Conservation (phyloP, 768 basidiomycete genomes). For the Hygrophoropsis aurantiaca region DNA sequence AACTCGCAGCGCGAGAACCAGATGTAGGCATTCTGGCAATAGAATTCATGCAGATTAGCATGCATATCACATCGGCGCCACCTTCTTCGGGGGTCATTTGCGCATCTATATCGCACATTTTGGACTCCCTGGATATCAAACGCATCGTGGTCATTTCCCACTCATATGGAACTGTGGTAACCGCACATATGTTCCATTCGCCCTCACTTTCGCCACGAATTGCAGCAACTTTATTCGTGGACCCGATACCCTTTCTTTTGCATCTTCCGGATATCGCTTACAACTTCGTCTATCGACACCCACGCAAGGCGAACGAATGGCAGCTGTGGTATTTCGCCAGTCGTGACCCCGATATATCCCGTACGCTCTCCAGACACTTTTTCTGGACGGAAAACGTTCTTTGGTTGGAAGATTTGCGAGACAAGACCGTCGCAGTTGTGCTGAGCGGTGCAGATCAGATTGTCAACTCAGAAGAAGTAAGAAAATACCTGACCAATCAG, state of each 20-base stretch:
- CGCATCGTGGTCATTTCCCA: slow-evolving; percentile 51
- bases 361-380: slow-evolving; percentile 57
- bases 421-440: slow-evolving; percentile 31
- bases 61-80: slow-evolving; percentile 57
- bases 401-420: slow-evolving; percentile 56
- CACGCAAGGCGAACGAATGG: slow-evolving; percentile 59
- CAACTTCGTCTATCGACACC: slow-evolving; percentile 63
- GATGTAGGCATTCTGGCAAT: slow-evolving; percentile 59
- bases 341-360: slow-evolving; percentile 61
- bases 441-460: slow-evolving; percentile 43
- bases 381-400: slow-evolving; percentile 66
- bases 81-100: slow-evolving; percentile 42
- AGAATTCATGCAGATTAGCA: slow-evolving; percentile 60
- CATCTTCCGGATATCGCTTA: slow-evolving; percentile 62
- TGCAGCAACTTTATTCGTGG: slow-evolving; percentile 49
- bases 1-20: slow-evolving; percentile 41
- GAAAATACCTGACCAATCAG: slow-evolving; percentile 39
- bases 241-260: slow-evolving; percentile 65
- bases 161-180: slow-evolving; percentile 62
- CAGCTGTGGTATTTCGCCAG: slow-evolving; percentile 69
- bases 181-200: slow-evolving; percentile 52
- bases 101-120: slow-evolving; percentile 41
- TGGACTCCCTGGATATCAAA: slow-evolving; percentile 39
- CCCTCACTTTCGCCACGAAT: slow-evolving; percentile 33
- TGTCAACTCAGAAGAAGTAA: slow-evolving; percentile 37